Base-by-base conservation (phyloP, 2,329 filamentous ascomycete genomes). In the Penicillium palitans region DNA sequence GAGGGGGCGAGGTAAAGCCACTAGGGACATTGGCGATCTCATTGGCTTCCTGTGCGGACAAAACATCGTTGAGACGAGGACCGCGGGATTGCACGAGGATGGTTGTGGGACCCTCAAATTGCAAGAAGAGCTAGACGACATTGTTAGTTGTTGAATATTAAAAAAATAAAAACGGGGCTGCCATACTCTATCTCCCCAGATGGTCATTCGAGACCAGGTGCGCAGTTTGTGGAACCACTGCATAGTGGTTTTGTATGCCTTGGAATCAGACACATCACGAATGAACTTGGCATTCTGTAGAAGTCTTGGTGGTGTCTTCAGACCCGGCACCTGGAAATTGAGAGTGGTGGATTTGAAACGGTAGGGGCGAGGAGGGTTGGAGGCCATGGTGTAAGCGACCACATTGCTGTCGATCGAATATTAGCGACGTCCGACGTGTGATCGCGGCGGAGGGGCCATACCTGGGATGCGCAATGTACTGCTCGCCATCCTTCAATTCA, bases 21-120 rank as follows among this genome's bases (percentile, higher is more conserved):
- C 91, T 85, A 33, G 92, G 89, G 6, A 87, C 81, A 70, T 93
- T 89, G 0, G 93, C 93, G 60, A 97, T 90, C 77, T 98, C 95
- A 66, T 96, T 93, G 56, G 98, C 85, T 65, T 99, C 88, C 50
- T 87, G 84, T 29, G 83, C 81, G 5, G 88, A 90, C 64, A 99
- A 80, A 3, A 90, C 84, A 64, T 99, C 93, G 53, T 85, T 87
- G 44, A 96, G 79, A 17, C 89, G 83, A 24, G 90, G 85, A 15
- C 88, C 92, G n/a, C 93, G 86, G 52, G 91, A 96, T 63, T 96
- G 96, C 68, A 99, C 80, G 44, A 98, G 82, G 49, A 99, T 84
- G 2, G 90, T 97, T 6, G 85, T 85, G 2, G 95, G 95, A 0
- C 95, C 95, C 57, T 88, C 84, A 72, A 99, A 97, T 70, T 90